Base-by-base conservation (phyloP, 2,329 filamentous ascomycete species). In the Colletotrichum sp. region DNA sequence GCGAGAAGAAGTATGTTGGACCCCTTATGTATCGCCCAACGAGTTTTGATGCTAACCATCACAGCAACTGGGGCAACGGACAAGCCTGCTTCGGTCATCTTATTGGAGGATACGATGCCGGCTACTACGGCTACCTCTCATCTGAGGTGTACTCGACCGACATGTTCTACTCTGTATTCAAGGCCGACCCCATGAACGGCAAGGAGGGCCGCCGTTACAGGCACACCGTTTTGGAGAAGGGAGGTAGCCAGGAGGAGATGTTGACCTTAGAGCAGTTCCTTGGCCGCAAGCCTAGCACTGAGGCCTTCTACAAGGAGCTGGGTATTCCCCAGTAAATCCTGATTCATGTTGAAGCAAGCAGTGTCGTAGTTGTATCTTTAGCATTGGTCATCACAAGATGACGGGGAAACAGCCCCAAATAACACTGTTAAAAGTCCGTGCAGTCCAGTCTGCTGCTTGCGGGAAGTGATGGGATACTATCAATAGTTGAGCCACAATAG, bases 141-240 rank as follows among this genome's bases (percentile, higher is more conserved):
- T 95, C 93, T 2, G 91, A 95, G 83, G 95, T 97, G 22, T 97
- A 96, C 86, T 95, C 93, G 27, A 91, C 93, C 30, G 95, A 98
- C 84, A 96, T 98, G 94, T 98, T 96, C 88, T 92, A 95, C 85
- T 90, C 90, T 0, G 93, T 94, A 63, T 97, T 97, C 87, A 93
- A 93, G 87, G 88, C 91, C 79, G 89, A 96, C 82, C 95, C 95
- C 0, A 96, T 96, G 94, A 91, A 96, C 83, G 89, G 89, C 36
- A 90, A 90, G 78, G 92, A 95, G 82, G 95, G 95, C 2, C 89
- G 95, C 16, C 86, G 94, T 75, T 97, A 96, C 86, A 90, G 95
- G 70, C 93, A 95, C 84, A 94, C 92, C 1, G 94, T 97, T 27
- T 87, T 97, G 6, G 93, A 96, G 86, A 92, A 91, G 78, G 95